Evolutionary conservation across 2,329 filamentous ascomycete species (phyloP), one percentile per base, ranked within the genome.

Genomic region (Penicillium sumatraense): DNA sequence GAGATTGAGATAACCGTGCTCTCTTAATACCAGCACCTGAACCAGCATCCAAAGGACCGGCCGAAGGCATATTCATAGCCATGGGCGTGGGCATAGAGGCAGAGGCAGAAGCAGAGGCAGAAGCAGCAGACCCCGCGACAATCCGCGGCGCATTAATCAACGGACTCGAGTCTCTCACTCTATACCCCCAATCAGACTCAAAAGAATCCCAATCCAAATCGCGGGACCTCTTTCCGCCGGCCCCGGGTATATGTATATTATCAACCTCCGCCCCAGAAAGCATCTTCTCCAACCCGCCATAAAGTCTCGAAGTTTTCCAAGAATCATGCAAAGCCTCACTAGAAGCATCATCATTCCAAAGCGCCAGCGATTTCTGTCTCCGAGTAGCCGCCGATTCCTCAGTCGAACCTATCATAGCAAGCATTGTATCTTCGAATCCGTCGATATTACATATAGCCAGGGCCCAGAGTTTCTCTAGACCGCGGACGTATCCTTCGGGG

Each of bases 401-500:
- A 11, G 70, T 75, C 21, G 61, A 64, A n/a, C 73, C 74, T 38
- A 78, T 53, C 53, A 79, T 64, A 5, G 65, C 62, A 41, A 75
- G 61, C 63, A 78, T 72, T 26, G 67, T 71, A 20, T 76, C 74
- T 54, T 79, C 77, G 33, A 78, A 71, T 5, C 77, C 77, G 27
- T 76, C 71, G 46, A 78, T 74, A 33, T 77, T 78, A 57, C 72
- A 75, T 35, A 78, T 68, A 7, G 75, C 72, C 23, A 79, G 59
- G 6, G 76, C 75, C 74, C 75, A 78, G 27, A 79, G 66, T 59
- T 79, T 79, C 61, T 79, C 77, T 50, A 79, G 52, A 3, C 75
- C 75, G 18, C 77, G 75, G 27, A 79, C 76, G 64, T 79, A 79
- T 33, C 77, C 77, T 59, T 79, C 77, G 1, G 76, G 77, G 14